These are phyloP conservation scores for Linum tenue DNA, from an alignment of 345 rosid species.

Conservation along the genomic window DNA sequence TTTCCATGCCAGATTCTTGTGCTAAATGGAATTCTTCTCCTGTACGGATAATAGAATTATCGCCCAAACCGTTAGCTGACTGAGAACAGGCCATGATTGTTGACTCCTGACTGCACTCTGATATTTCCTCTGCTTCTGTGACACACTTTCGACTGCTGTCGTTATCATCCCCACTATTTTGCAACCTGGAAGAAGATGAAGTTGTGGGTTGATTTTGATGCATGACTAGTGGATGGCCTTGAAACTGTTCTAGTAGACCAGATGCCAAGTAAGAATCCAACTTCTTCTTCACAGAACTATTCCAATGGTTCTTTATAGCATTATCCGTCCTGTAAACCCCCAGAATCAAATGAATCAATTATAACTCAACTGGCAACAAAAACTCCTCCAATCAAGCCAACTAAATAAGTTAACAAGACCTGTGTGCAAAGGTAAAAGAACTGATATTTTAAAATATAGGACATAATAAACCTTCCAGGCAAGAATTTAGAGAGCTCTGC, in stretches of 20 bases:
- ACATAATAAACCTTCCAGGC: slow-evolving; percentile 13
- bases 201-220: slow-evolving; percentile 45
- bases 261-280: slow-evolving; percentile 43
- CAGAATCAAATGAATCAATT: neutral
- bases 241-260: slow-evolving; percentile 77
- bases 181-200: slow-evolving; percentile 56
- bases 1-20: slow-evolving; percentile 38
- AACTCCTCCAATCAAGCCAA: neutral
- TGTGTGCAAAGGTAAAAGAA: neutral
- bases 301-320: slow-evolving; percentile 22
- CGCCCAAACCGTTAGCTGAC: slow-evolving; percentile 43
- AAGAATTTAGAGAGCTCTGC: slow-evolving; percentile 15
- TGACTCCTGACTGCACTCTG: slow-evolving; percentile 91
- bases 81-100: slow-evolving; percentile 46
- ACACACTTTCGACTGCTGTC: slow-evolving; percentile 35
- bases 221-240: slow-evolving; percentile 44
- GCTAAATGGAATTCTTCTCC: slow-evolving; percentile 37
- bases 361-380: neutral
- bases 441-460: neutral
- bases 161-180: slow-evolving; percentile 53
- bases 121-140: slow-evolving; percentile 59
- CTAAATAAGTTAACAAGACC: neutral
- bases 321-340: slow-evolving; percentile 15
- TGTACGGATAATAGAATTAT: slow-evolving; percentile 27
- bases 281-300: slow-evolving; percentile 16